Evolutionary conservation across 352 stramenopile species (phyloP).

Genomic region (Phytopythium boreale): DNA sequence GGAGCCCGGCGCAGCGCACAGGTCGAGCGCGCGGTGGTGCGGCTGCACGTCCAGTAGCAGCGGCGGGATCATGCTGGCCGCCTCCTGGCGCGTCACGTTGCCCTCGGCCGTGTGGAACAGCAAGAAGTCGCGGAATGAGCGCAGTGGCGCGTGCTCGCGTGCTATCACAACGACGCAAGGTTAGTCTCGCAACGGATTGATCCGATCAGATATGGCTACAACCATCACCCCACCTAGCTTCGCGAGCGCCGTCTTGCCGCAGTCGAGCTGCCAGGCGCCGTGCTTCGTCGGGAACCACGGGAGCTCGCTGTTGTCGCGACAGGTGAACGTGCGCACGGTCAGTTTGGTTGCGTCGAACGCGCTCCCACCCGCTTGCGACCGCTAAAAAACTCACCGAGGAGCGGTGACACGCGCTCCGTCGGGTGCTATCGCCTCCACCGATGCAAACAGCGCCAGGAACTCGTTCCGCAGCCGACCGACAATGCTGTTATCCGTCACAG

Average conservation of each 20-base stretch:
- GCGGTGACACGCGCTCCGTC: constrained; percentile 30
- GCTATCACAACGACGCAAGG: constrained; percentile 17
- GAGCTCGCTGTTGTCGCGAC: constrained; percentile 30
- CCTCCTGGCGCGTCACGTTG: constrained; percentile 95
- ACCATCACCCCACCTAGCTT: constrained; percentile 31
- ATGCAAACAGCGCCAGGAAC: constrained; percentile 41
- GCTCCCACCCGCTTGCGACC: not conserved
- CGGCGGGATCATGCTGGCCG: constrained; percentile 97
- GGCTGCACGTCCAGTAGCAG: constrained; percentile 93
- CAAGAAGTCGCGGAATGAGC: constrained; percentile 92
- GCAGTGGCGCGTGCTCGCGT: constrained; percentile 51
- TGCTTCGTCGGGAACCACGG: constrained; percentile 57
- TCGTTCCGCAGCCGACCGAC: constrained; percentile 41
- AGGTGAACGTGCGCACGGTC: not conserved
- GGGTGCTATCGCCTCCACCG: constrained; percentile 8
- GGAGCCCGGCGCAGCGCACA: constrained; percentile 94
- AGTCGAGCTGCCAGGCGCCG: constrained; percentile 72
- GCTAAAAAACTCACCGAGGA: constrained; percentile 21
- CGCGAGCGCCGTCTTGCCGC: constrained; percentile 58
- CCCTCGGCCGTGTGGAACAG: constrained; percentile 88
- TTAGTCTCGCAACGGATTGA: not conserved
- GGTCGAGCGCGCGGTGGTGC: constrained; percentile 71
- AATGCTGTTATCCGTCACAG: constrained; percentile 22
- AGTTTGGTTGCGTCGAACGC: not conserved
- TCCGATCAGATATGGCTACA: not conserved